Conservation (phyloP, 1,284 basidiomycete species). For the Ceraceosorus guamensis region DNA sequence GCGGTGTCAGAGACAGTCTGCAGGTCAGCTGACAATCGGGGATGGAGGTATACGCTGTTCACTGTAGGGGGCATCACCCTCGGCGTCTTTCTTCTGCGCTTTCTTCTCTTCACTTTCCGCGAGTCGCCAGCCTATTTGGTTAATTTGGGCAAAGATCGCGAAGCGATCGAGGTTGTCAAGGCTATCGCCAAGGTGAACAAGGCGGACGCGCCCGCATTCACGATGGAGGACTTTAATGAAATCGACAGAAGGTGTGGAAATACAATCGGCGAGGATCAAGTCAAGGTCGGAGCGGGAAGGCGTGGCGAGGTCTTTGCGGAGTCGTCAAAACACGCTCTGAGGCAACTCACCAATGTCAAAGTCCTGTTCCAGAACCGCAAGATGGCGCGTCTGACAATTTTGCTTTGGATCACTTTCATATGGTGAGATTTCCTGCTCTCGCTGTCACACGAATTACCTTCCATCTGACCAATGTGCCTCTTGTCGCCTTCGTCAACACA, state of each 20-base stretch:
- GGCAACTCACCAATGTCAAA: constrained; percentile 44
- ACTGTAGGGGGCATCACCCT: constrained; percentile 41
- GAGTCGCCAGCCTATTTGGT: constrained; percentile 44
- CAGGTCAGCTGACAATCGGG: constrained; percentile 29
- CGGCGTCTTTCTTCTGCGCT: constrained; percentile 39
- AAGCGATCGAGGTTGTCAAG: constrained; percentile 26
- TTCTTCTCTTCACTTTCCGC: constrained; percentile 36
- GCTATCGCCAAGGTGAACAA: constrained; percentile 44
- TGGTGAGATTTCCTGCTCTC: not conserved
- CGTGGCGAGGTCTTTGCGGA: constrained; percentile 13
- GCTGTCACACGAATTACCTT: not conserved
- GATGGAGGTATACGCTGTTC: constrained; percentile 43
- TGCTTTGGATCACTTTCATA: constrained; percentile 40
- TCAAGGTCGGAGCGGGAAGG: too few relatives aligned
- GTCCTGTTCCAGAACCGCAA: constrained; percentile 47
- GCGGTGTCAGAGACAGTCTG: constrained; percentile 15
- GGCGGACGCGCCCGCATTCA: constrained; percentile 45
- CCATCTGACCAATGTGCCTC: not conserved
- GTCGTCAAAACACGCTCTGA: constrained; percentile 24
- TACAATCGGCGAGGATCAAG: too few relatives aligned
- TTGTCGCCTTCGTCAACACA: constrained; percentile 10
- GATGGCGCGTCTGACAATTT: constrained; percentile 44
- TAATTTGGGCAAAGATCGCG: constrained; percentile 27
- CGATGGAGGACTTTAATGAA: constrained; percentile 48
- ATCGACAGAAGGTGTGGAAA: constrained; percentile 35